Evolutionary conservation across 2,329 filamentous ascomycete species (phyloP), one percentile per base, ranked within the genome.

Genomic region (Pseudocercospora crystallina): DNA sequence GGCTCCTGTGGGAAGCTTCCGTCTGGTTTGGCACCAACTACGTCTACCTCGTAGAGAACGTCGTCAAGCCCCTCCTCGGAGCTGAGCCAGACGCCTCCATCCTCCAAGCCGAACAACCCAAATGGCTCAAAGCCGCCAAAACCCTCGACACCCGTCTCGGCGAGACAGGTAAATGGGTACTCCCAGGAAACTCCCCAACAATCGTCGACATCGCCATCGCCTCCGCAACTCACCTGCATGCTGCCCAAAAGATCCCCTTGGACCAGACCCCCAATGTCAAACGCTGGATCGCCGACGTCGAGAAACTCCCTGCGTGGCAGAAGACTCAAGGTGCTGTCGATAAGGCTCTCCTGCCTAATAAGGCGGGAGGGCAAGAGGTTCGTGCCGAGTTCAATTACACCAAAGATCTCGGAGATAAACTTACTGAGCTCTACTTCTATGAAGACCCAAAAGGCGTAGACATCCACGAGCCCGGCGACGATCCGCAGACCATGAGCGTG

Each of bases 361-460:
- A 60, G 52, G 51, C 54, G 42, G 35, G 45, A 26, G 46, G 46
- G 37, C 49, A 43, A 49, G 49, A 62, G 54, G 71, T 76, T 49
- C 68, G 70, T 46, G 72, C 74, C 15, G 71, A 66, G 3, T 68
- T 78, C 40, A 76, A 77, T 54, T 78, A 76, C 62, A 70, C 73
- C 35, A 75, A 75, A 61, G 69, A 72, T 35, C 63, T 74, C 32
- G 66, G 66, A 11, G 51, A 57, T 33, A 69, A 73, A 47, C 64
- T 67, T 53, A 71, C 68, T 17, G 68, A 73, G 68, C 26, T 77
- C 58, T 62, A 76, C 66, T 63, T 76, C 69, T 61, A 71, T 60
- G 50, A 76, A 53, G 66, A 65, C 15, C 65, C 66, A 2, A 65
- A 63, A 30, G 68, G 72, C 9, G 61, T 68, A 55, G 61, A 69